Evolutionary conservation across 805 yeast genomes (phyloP).

Genomic region (Monosporozyma solicola): DNA sequence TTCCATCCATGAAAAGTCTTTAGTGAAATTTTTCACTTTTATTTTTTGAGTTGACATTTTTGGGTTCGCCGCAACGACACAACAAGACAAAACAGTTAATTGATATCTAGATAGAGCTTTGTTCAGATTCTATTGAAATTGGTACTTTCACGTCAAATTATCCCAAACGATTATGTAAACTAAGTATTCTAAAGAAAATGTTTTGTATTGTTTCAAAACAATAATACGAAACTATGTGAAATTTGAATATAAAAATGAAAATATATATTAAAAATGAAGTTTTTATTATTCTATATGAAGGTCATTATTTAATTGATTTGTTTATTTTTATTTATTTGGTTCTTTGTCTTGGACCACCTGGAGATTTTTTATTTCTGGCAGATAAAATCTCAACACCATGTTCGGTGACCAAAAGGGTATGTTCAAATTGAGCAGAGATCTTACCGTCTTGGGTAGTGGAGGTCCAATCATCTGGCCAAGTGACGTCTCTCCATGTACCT

Average conservation of each 20-base stretch:
- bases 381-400: constrained; percentile 86
- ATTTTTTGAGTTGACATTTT: too few relatives aligned
- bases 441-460: constrained; percentile 85
- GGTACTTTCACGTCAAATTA: too few relatives aligned
- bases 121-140: too few relatives aligned
- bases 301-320: not conserved
- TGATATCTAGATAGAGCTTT: too few relatives aligned
- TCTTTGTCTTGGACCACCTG: constrained; percentile 78
- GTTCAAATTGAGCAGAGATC: constrained; percentile 90
- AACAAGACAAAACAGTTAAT: not conserved
- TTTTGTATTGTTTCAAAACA: too few relatives aligned
- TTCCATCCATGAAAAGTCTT: not conserved
- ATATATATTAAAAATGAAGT: not conserved
- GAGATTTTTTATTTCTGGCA: constrained; percentile 68
- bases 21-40: not conserved
- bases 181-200: too few relatives aligned
- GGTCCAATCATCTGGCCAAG: constrained; percentile 99
- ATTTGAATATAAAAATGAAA: not conserved
- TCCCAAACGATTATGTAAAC: too few relatives aligned
- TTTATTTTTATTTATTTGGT: constrained; percentile 21
- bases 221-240: not conserved
- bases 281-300: not conserved
- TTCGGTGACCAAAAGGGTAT: constrained; percentile 85
- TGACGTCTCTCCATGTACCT: constrained; percentile 69
- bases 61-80: not conserved